phyloP scores from a whole-genome alignment of 2,329 filamentous ascomycete genomes.

The Trichoderma koningiopsis region DNA sequence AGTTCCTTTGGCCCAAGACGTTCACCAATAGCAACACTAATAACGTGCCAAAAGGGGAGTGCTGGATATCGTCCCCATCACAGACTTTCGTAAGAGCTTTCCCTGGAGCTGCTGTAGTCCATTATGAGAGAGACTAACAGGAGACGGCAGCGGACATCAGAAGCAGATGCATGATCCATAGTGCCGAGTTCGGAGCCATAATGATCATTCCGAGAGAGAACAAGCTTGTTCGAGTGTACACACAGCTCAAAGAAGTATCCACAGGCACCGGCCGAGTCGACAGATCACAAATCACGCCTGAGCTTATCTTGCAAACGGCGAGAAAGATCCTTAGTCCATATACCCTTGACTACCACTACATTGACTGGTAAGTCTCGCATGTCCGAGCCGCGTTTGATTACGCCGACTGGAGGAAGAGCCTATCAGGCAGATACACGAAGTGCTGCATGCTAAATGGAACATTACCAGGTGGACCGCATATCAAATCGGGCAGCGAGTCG shows the following conservation, averaged over 20 bases:
- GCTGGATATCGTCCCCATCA: slow-evolving; percentile 45
- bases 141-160: slow-evolving; percentile 51
- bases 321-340: slow-evolving; percentile 70
- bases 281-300: slow-evolving; percentile 64
- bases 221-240: slow-evolving; percentile 64
- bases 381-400: neutral
- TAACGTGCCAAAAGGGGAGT: slow-evolving; percentile 41
- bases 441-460: slow-evolving; percentile 7
- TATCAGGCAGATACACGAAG: neutral
- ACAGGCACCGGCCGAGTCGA: slow-evolving; percentile 54
- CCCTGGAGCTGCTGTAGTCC: neutral
- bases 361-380: slow-evolving; percentile 57
- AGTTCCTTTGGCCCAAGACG: neutral
- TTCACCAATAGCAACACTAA: neutral
- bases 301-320: slow-evolving; percentile 63
- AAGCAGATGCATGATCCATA: slow-evolving; percentile 60
- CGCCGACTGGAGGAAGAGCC: neutral
- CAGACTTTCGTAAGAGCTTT: slow-evolving; percentile 51
- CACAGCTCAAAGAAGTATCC: slow-evolving; percentile 57
- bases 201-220: slow-evolving; percentile 68
- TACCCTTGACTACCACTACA: slow-evolving; percentile 63
- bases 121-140: neutral
- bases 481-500: slow-evolving; percentile 67
- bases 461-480: slow-evolving; percentile 41
- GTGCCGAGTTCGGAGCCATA: slow-evolving; percentile 55